Base-by-base conservation (phyloP, 2,329 filamentous ascomycete species). In the Metarhizium sp. region DNA sequence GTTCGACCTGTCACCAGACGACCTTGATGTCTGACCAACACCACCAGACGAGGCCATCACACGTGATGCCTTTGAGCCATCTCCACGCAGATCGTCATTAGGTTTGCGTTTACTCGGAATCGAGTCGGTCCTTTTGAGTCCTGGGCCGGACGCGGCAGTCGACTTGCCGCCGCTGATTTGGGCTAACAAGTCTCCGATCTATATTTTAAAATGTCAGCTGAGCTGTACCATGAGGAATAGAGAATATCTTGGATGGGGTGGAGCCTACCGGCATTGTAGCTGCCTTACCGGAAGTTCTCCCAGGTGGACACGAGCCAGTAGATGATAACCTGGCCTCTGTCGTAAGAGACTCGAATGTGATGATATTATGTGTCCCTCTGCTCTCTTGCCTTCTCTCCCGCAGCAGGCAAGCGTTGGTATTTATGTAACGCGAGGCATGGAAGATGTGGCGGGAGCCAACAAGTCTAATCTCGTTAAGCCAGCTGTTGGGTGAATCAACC, bases 121-220 rank as follows among this genome's bases (percentile, higher is more conserved):
- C 13, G 63, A 58, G 36, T 58, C 63, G 6, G 63, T 57, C 55
- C 65, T 64, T 20, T 59, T 57, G 16, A 66, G 57, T 38, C 66
- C 63, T 7, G 71, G 62, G 16, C 71, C 61, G 47, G 71, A 56
- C 51, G 63, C 62, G 48, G 66, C 62, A 14, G 75, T 62, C 62
- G 74, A 69, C 65, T 77, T 74, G 59, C 76, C 75, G 64, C 82
- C 82, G 60, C 74, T 80, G 60, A 86, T 86, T 65, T 82, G 78
- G 60, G 81, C 82, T 38, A 71, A 61, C 51, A 71, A 63, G 57
- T 71, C 69, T 59, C 68, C 66, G 53, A 71, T 71, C 69, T 71
- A 42, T 5, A 42, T 30, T 30, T 50, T 18, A 7, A 36, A 20
- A 30, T 32, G 42, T 46, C 6, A 52, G 51, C 16, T 25, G 32